These are phyloP conservation scores for Ganoderma sp. DNA, from an alignment of 1,284 basidiomycete species.

Conservation along the genomic window DNA sequence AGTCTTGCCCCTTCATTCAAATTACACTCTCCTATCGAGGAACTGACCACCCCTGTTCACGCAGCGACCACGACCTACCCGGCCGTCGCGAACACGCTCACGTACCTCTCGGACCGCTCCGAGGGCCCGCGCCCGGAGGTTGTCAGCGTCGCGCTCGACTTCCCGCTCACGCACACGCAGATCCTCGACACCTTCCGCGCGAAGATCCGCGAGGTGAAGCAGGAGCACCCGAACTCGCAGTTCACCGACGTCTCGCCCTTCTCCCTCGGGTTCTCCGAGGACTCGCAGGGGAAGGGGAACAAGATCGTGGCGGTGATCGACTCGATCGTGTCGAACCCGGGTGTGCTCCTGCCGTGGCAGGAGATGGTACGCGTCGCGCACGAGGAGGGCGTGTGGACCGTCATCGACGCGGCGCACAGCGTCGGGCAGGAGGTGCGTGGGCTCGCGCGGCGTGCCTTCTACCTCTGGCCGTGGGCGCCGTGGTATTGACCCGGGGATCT, in stretches of 20 bases:
- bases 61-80: conserved; percentile 58
- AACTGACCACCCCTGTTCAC: not conserved
- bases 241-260: conserved; percentile 36
- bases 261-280: conserved; percentile 21
- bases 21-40: not conserved
- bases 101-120: conserved; percentile 61
- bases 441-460: not conserved
- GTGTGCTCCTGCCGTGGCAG: conserved; percentile 80
- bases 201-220: conserved; percentile 44
- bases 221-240: conserved; percentile 39
- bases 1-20: conserved; percentile 21
- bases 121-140: conserved; percentile 33
- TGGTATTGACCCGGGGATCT: not conserved
- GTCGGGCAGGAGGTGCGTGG: conserved; percentile 57
- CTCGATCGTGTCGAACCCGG: conserved; percentile 73
- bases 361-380: conserved; percentile 73
- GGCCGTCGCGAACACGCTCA: conserved; percentile 61
- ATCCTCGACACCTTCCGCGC: conserved; percentile 64
- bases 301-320: conserved; percentile 81
- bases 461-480: not conserved
- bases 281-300: conserved; percentile 34
- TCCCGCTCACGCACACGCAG: conserved; percentile 64
- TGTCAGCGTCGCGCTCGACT: conserved; percentile 30
- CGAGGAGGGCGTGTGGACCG: conserved; percentile 68
- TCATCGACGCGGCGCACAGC: conserved; percentile 87